phyloP scores from a whole-genome alignment of 1,284 basidiomycete genomes.

The Ceratobasidium sp. region DNA sequence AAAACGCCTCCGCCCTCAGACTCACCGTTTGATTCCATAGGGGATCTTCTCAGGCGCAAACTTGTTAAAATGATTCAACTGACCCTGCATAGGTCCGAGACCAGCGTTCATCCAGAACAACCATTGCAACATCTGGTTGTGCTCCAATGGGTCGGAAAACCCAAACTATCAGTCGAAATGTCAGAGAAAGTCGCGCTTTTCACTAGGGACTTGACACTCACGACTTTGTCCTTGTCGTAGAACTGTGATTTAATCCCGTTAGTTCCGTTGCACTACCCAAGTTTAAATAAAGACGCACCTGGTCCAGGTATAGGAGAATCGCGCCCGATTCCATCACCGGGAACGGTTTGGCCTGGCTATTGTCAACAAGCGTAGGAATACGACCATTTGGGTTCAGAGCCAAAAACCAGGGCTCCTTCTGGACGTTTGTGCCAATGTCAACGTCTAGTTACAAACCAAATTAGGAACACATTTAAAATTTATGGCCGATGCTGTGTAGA shows the following conservation, averaged over 20 bases:
- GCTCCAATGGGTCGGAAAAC: conserved; percentile 36
- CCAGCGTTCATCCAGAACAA: conserved; percentile 43
- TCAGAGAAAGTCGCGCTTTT: not conserved
- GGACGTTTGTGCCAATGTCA: conserved; percentile 37
- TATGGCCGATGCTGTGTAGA: too few species aligned
- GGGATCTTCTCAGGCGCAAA: conserved; percentile 40
- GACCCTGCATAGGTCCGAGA: conserved; percentile 41
- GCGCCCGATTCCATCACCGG: conserved; percentile 42
- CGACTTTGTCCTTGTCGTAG: conserved; percentile 37
- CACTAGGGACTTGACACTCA: too few species aligned
- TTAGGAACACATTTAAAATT: too few species aligned
- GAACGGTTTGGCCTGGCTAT: conserved; percentile 41
- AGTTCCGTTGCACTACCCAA: not conserved
- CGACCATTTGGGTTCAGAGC: conserved; percentile 34
- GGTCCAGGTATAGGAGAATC: conserved; percentile 39
- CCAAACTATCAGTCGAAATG: conserved; percentile 8
- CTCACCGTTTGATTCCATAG: conserved; percentile 40
- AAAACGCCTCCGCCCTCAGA: not conserved
- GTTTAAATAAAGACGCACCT: conserved; percentile 13
- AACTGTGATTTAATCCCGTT: conserved; percentile 15
- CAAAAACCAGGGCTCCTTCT: conserved; percentile 41
- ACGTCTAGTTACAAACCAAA: too few species aligned
- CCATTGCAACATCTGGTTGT: conserved; percentile 42
- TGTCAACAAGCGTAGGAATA: conserved; percentile 37
- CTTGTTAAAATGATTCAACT: conserved; percentile 43